Evolutionary conservation across 805 yeast species (phyloP).

Genomic region (Torulaspora quercuum): DNA sequence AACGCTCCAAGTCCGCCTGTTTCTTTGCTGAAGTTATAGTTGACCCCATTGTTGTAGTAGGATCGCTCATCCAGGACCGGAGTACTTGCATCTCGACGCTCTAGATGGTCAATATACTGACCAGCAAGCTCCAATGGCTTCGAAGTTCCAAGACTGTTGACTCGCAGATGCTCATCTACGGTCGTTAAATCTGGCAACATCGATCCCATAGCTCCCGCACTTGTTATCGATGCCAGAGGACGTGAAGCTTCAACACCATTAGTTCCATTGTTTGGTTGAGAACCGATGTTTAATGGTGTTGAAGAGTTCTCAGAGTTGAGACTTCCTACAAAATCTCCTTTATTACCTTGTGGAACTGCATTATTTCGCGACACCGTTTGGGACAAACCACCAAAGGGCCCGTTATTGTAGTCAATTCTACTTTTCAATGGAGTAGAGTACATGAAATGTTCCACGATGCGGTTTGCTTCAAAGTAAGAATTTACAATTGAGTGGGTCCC

Average conservation of each 20-base stretch:
- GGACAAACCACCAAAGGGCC: conserved; percentile 21
- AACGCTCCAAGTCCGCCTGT: conserved; percentile 46
- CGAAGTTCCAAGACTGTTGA: conserved; percentile 33
- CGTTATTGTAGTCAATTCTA: conserved; percentile 29
- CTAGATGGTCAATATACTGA: conserved; percentile 56
- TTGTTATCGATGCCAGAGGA: conserved; percentile 5
- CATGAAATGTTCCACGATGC: conserved; percentile 17
- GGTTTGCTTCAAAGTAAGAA: conserved; percentile 1
- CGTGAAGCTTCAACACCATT: conserved; percentile 5
- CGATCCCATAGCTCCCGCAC: conserved; percentile 2
- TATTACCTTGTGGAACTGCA: conserved; percentile 3
- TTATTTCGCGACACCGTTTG: conserved; percentile 14
- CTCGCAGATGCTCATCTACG: conserved; percentile 34
- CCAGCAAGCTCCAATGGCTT: conserved; percentile 53
- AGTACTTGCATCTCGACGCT: conserved; percentile 57
- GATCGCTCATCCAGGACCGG: conserved; percentile 49
- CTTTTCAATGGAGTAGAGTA: conserved; percentile 37
- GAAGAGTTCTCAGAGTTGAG: not conserved
- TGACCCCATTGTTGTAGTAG: conserved; percentile 53
- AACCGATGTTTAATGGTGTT: not conserved
- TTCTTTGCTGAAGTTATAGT: conserved; percentile 62
- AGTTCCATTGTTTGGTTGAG: conserved; percentile 1
- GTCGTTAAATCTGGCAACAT: conserved; percentile 14
- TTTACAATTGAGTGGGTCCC: conserved; percentile 1
- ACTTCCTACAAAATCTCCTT: conserved; percentile 1